Conservation (phyloP, 2,329 filamentous ascomycete genomes). For the Metarhizium humberi region DNA sequence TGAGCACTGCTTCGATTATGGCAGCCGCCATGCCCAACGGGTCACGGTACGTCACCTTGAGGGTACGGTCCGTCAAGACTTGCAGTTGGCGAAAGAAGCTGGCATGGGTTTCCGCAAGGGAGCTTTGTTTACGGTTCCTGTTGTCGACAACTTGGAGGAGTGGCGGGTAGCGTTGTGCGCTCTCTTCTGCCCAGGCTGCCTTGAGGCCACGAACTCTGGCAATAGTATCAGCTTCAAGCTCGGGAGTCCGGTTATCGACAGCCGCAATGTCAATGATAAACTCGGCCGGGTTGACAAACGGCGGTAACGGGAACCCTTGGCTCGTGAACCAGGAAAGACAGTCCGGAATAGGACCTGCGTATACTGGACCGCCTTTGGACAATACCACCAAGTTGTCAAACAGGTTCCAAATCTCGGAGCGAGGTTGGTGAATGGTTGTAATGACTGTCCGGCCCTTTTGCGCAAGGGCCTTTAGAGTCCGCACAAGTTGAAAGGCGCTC, state of each 20-base stretch:
- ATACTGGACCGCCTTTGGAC: constrained; percentile 58
- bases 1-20: constrained; percentile 58
- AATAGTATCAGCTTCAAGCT: constrained; percentile 51
- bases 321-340: constrained; percentile 56
- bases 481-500: constrained; percentile 64
- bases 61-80: constrained; percentile 59
- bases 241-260: constrained; percentile 60
- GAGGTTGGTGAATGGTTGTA: constrained; percentile 67
- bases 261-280: constrained; percentile 67
- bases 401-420: constrained; percentile 70
- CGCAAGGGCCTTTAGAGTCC: constrained; percentile 59
- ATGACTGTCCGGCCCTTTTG: constrained; percentile 61
- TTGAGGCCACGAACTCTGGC: constrained; percentile 53
- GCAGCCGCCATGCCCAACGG: constrained; percentile 66
- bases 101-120: constrained; percentile 32
- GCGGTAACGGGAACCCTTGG: constrained; percentile 51
- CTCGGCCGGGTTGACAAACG: constrained; percentile 71
- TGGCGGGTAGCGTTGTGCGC: constrained; percentile 15
- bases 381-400: constrained; percentile 66
- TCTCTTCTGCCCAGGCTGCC: constrained; percentile 44
- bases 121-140: constrained; percentile 9
- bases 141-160: constrained; percentile 7
- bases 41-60: constrained; percentile 66
- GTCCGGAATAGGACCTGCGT: constrained; percentile 48
- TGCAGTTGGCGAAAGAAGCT: constrained; percentile 52